phyloP scores from a whole-genome alignment of 768 basidiomycete genomes.

The Russula compacta region DNA sequence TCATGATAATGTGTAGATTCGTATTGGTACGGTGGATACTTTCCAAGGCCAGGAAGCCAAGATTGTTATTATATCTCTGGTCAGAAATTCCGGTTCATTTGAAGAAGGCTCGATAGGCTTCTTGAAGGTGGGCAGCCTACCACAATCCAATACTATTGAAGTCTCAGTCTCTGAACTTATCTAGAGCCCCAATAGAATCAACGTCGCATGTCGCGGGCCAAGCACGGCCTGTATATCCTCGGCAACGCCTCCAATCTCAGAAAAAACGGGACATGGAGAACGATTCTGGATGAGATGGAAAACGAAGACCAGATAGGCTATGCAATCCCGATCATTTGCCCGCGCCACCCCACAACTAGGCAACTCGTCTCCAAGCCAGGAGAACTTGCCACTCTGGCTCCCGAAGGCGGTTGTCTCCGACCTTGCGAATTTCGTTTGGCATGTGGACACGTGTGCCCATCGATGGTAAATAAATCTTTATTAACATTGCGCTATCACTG shows the following conservation, averaged over 20 bases:
- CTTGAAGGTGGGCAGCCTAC: constrained; percentile 43
- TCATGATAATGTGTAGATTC: constrained; percentile 35
- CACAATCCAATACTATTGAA: constrained; percentile 23
- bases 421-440: constrained; percentile 24
- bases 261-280: constrained; percentile 48
- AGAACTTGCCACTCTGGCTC: constrained; percentile 8
- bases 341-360: constrained; percentile 10
- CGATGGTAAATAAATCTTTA: constrained; percentile 16
- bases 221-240: constrained; percentile 63
- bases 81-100: constrained; percentile 54
- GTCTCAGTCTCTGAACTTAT: constrained; percentile 4
- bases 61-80: constrained; percentile 66
- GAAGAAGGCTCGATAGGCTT: constrained; percentile 53
- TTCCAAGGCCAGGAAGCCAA: constrained; percentile 70
- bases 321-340: constrained; percentile 12
- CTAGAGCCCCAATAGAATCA: constrained; percentile 28
- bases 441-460: constrained; percentile 29
- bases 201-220: constrained; percentile 63
- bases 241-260: constrained; percentile 55
- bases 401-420: constrained; percentile 27
- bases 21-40: constrained; percentile 66
- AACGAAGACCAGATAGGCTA: constrained; percentile 25
- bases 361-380: constrained; percentile 10
- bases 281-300: constrained; percentile 50
- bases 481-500: neutral